Conservation (phyloP, 1,139 yeast species). For the Hansenula sp. region DNA sequence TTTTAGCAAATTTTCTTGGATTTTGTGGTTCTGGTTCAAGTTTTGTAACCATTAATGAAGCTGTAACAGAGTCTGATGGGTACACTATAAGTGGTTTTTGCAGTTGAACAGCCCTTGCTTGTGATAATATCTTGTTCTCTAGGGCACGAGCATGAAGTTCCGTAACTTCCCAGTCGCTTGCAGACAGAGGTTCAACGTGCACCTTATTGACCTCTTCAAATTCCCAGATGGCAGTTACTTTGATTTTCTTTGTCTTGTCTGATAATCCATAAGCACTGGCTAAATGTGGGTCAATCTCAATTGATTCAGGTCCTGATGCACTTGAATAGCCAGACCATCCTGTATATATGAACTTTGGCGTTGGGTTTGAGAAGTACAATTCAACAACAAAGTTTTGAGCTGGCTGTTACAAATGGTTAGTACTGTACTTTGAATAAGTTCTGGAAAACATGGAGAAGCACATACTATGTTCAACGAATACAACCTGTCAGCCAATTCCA, state of each 20-base stretch:
- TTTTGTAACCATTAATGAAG: conserved; percentile 59
- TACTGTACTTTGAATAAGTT: too few species aligned
- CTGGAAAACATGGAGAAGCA: too few species aligned
- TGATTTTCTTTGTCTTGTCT: conserved; percentile 37
- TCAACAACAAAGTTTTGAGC: conserved; percentile 64
- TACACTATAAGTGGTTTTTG: conserved; percentile 66
- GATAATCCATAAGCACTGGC: conserved; percentile 39
- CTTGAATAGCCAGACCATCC: conserved; percentile 82
- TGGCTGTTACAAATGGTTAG: conserved; percentile 18
- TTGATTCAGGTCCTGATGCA: conserved; percentile 26
- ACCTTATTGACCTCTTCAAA: conserved; percentile 55
- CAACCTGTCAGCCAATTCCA: conserved; percentile 42
- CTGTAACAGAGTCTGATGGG: conserved; percentile 63
- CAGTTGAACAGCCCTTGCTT: conserved; percentile 70
- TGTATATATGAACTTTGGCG: conserved; percentile 32
- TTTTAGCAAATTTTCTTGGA: conserved; percentile 42
- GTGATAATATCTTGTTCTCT: conserved; percentile 73
- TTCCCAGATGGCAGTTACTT: conserved; percentile 31
- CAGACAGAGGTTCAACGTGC: conserved; percentile 70
- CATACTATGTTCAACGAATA: conserved; percentile 49
- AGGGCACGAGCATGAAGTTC: conserved; percentile 77
- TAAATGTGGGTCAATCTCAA: conserved; percentile 57
- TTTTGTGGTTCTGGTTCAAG: conserved; percentile 44
- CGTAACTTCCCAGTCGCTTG: conserved; percentile 89
- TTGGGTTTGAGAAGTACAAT: conserved; percentile 18